Base-by-base conservation (phyloP, 768 basidiomycete genomes). In the Filobasidium wieringae region DNA sequence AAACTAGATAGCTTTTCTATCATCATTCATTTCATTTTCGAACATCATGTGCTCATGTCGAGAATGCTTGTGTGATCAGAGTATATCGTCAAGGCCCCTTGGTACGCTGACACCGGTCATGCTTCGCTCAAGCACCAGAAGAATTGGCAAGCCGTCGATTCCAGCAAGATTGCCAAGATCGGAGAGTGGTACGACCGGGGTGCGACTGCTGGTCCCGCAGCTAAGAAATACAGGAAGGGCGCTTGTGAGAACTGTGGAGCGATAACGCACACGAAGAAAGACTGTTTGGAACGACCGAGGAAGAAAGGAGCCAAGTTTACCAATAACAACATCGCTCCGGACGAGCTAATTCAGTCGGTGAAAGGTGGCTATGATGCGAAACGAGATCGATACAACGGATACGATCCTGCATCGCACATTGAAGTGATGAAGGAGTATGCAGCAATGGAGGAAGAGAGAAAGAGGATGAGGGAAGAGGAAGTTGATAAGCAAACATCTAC, bases 201-300 rank as follows among this genome's bases (percentile, higher is more conserved):
- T 14, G 63, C 66, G 9, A 66, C 63, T 31, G 67, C 67, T 14
- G 91, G 88, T 11, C 90, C 90, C 1, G 89, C 89, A 2, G 88
- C 93, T 29, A 95, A 90, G 72, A 97, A 97, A 74, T 99, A 86
- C 71, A 82, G 95, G 63, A 92, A 93, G 71, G 95, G 95, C 32
- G 95, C 95, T 29, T 99, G 95, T 77, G 92, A 96, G 77, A 99
- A 99, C 69, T 99, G 95, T 64, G 95, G 95, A 58, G 87, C 95
- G 17, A 85, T 96, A 80, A 88, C 90, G 0, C 95, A 99, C 77
- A 85, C 86, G 73, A 81, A 78, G 60, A 78, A 81, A 68, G 95
- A 99, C 71, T 99, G 95, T 74, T 79, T 97, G 47, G 95, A 99
- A 74, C 84, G 95, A 58, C 95, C 95, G 36, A 82, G 95, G 58